Evolutionary conservation across 1,284 basidiomycete genomes (phyloP).

Genomic region (Puccinia novopanici): DNA sequence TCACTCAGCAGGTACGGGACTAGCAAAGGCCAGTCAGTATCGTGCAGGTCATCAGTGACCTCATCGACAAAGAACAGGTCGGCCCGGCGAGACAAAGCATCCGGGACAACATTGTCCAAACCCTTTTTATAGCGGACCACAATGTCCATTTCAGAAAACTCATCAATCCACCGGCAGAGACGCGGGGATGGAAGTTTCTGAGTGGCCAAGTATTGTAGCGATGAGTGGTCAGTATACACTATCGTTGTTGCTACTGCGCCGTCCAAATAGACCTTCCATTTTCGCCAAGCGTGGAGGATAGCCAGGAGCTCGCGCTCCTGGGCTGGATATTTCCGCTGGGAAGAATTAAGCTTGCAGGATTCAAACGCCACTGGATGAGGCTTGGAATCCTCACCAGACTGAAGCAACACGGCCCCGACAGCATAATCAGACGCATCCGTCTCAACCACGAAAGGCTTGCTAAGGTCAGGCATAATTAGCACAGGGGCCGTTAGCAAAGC

Average conservation of each 20-base stretch:
- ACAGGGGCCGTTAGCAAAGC: not conserved
- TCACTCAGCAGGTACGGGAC: too few species aligned
- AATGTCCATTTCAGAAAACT: too few species aligned
- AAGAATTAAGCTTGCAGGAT: conserved; percentile 50
- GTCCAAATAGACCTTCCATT: too few species aligned
- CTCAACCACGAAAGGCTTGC: not conserved
- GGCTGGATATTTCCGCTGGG: not conserved
- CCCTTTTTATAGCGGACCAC: conserved; percentile 57
- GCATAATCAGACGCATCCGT: too few species aligned
- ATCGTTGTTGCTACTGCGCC: too few species aligned
- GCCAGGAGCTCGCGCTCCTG: conserved; percentile 48
- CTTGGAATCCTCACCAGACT: not conserved
- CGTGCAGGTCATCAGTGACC: too few species aligned
- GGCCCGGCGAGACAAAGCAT: conserved; percentile 58
- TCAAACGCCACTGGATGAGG: conserved; percentile 45
- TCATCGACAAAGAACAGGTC: too few species aligned
- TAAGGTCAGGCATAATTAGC: not conserved
- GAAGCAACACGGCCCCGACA: conserved; percentile 40
- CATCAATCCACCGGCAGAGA: too few species aligned
- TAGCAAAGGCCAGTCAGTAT: too few species aligned
- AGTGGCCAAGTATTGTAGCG: too few species aligned
- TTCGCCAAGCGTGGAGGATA: conserved; percentile 48
- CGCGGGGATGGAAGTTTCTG: too few species aligned
- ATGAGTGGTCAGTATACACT: too few species aligned
- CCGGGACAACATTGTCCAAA: conserved; percentile 59